These are phyloP conservation scores for Pseudopyrenochaeta lycopersici DNA, from an alignment of 2,329 filamentous ascomycete genomes.

Conservation along the genomic window DNA sequence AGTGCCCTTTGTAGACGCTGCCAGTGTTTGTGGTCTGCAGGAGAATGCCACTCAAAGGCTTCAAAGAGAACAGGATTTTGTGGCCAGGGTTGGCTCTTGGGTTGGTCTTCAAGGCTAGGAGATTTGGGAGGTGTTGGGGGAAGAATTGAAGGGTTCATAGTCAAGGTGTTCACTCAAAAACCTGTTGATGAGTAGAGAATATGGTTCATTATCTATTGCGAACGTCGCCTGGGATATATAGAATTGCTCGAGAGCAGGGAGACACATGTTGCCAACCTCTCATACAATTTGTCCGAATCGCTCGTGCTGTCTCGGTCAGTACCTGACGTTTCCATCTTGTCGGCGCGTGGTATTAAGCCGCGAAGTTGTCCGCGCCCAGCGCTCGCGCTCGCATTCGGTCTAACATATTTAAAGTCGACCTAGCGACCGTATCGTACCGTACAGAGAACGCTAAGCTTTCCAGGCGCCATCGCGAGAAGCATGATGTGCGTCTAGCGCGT, in stretches of 20 bases:
- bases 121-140: not conserved
- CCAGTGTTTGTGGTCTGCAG: slow-evolving; percentile 66
- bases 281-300: not conserved
- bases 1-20: slow-evolving; percentile 60
- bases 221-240: not conserved
- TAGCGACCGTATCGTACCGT: not conserved
- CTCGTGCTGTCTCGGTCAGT: not conserved
- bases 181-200: not conserved
- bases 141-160: not conserved
- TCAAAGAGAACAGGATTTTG: slow-evolving; percentile 60
- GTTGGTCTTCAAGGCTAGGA: not conserved
- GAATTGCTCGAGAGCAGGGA: not conserved
- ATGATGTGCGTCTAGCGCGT: not conserved
- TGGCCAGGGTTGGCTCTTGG: slow-evolving; percentile 23
- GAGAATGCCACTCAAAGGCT: slow-evolving; percentile 74
- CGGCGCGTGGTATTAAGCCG: not conserved
- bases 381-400: not conserved
- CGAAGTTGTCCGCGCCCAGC: not conserved
- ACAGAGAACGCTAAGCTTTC: not conserved
- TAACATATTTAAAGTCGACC: not conserved
- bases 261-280: not conserved
- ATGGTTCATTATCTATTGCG: not conserved
- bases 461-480: not conserved
- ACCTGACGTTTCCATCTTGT: not conserved
- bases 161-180: not conserved